Evolutionary conservation across 1,139 yeast genomes (phyloP), one percentile per base, ranked within the genome.

Genomic region (Geotrichum macrosporum): DNA sequence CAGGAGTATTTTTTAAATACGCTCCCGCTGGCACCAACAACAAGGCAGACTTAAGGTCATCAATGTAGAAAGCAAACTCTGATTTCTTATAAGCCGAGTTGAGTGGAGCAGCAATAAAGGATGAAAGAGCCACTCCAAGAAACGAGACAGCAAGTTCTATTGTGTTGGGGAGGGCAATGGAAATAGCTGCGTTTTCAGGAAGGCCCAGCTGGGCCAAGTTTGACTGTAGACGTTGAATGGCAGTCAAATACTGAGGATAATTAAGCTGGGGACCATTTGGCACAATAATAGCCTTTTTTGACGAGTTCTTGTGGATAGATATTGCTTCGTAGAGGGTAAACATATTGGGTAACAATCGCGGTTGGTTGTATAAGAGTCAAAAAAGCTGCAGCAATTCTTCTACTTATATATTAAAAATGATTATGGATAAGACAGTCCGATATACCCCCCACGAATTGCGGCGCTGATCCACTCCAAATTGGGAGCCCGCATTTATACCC

Each of bases 81-180:
- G 66, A 57, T 55, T 75, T 73, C 57, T 75, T 78, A 62, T 79
- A 80, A 47, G 72, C 72, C 12, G 84, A 74, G 57, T 81, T 81
- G 58, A 81, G 65, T 3, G 87, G 87, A 3, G 84, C 83, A 18
- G 81, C 82, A 36, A 80, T 68, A 55, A 74, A 69, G 0, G 78
- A 74, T 21, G 76, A 72, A 53, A 75, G 71, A 1, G 83, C 75
- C 18, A 74, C 67, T 1, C 77, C 81, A 18, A 80, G 61, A 57
- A 79, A 81, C 1, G 76, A 66, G 6, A 72, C 71, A 2, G 76
- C 71, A 46, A 79, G 74, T 56, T 80, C 86, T 30, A 80, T 58
- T 4, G 76, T 68, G 59, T 81, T 81, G 29, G 80, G 78, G 50
- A 81, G 63, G 0, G 83, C 71, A 34, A 81, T 77, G 0, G 82